phyloP scores from a whole-genome alignment of 2,329 filamentous ascomycete species.

The Zelopaecilomyces penicillatus region DNA sequence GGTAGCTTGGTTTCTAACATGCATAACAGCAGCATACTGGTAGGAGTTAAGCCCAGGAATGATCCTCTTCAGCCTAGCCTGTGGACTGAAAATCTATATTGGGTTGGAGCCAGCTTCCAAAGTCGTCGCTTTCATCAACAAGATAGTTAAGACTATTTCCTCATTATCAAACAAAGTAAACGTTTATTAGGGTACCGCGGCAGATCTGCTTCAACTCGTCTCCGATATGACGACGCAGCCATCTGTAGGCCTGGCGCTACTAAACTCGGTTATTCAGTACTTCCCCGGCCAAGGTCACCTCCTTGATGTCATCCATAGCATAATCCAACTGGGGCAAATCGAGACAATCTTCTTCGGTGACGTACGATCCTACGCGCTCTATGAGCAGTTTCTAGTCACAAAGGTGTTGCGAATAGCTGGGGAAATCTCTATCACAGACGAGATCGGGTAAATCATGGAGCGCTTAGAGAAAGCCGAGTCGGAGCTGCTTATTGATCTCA shows the following conservation, averaged over 20 bases:
- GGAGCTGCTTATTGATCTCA: slow-evolving; percentile 18
- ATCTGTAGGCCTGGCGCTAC: slow-evolving; percentile 8
- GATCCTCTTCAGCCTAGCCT: slow-evolving; percentile 22
- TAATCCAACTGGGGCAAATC: slow-evolving; percentile 3
- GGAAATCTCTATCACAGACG: slow-evolving; percentile 1
- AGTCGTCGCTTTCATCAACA: slow-evolving; percentile 15
- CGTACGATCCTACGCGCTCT: slow-evolving; percentile 12
- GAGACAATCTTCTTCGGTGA: slow-evolving; percentile 15
- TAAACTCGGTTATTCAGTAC: slow-evolving; percentile 22
- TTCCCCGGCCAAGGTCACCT: slow-evolving; percentile 20
- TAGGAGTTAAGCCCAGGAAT: slow-evolving; percentile 15
- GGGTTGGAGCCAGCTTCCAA: slow-evolving; percentile 19
- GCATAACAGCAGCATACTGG: not conserved
- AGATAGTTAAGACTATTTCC: slow-evolving; percentile 8
- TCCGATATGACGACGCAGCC: not conserved
- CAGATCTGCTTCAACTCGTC: slow-evolving; percentile 7
- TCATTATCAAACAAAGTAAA: slow-evolving; percentile 8
- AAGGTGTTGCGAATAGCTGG: slow-evolving; percentile 6
- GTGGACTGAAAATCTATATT: slow-evolving; percentile 15
- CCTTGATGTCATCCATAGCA: slow-evolving; percentile 7
- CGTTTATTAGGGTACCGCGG: slow-evolving; percentile 14
- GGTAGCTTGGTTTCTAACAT: not conserved
- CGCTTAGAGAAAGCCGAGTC: slow-evolving; percentile 10
- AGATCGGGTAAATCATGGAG: slow-evolving; percentile 5
- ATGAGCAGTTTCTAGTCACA: slow-evolving; percentile 11